A percentile compares a stretch with the other conserved stretches of the same genome.
These are phyloP conservation scores for Arabidopsis lyrata DNA, from an alignment of 441 rosid genomes.

Conservation along the genomic window DNA sequence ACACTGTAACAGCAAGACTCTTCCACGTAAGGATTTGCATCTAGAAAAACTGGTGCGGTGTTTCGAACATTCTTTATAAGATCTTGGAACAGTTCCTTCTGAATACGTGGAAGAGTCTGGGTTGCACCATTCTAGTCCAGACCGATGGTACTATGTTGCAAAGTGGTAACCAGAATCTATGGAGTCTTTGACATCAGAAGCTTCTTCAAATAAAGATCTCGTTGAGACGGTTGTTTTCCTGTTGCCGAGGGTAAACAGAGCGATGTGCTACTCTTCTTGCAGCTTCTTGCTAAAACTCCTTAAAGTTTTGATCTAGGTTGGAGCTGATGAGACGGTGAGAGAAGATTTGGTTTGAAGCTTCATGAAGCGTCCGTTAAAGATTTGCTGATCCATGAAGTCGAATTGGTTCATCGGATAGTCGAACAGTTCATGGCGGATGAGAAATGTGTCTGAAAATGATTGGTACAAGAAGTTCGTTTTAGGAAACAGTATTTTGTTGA, in stretches of 20 bases:
- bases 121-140: slow-evolving; percentile 41
- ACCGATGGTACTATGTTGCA: slow-evolving; percentile 51
- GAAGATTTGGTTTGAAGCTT: slow-evolving; percentile 70
- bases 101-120: slow-evolving; percentile 15
- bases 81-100: slow-evolving; percentile 19
- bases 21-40: background rate
- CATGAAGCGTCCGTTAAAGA: slow-evolving; percentile 81
- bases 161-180: slow-evolving; percentile 86
- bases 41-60: slow-evolving; percentile 38
- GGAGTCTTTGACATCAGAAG: slow-evolving; percentile 63
- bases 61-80: slow-evolving; percentile 6
- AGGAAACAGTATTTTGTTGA: slow-evolving; percentile 59
- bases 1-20: background rate
- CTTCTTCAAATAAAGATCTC: slow-evolving; percentile 61
- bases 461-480: slow-evolving; percentile 53
- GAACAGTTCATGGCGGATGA: slow-evolving; percentile 55
- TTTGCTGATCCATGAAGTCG: slow-evolving; percentile 77
- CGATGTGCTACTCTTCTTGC: slow-evolving; percentile 64
- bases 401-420: slow-evolving; percentile 67
- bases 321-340: slow-evolving; percentile 56
- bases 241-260: slow-evolving; percentile 68
- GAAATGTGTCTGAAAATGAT: slow-evolving; percentile 50
- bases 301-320: slow-evolving; percentile 71
- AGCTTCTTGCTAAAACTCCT: slow-evolving; percentile 84
- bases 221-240: slow-evolving; percentile 75